These are phyloP conservation scores for Amanita jacksonii DNA, from an alignment of 768 basidiomycete genomes.

Conservation along the genomic window DNA sequence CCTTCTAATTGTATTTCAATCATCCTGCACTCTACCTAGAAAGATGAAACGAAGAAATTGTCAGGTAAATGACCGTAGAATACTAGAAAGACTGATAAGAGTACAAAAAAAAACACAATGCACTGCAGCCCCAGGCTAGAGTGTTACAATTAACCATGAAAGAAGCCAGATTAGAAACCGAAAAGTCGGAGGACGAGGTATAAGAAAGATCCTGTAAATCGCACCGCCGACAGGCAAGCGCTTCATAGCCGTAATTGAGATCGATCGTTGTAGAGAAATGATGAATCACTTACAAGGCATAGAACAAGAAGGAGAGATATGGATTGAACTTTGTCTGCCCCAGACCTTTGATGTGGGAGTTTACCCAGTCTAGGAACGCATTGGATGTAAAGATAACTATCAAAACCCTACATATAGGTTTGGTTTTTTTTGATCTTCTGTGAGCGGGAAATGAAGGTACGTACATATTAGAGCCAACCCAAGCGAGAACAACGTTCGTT, in stretches of 20 bases:
- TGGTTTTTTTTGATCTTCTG: slow-evolving; percentile 4
- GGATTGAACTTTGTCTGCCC: slow-evolving; percentile 68
- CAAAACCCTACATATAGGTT: slow-evolving; percentile 38
- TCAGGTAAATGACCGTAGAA: too few species aligned
- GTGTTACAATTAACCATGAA: too few species aligned
- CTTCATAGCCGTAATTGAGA: slow-evolving; percentile 21
- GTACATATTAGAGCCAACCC: slow-evolving; percentile 84
- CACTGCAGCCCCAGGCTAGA: too few species aligned
- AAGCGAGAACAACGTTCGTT: slow-evolving; percentile 77
- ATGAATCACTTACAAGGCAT: slow-evolving; percentile 29
- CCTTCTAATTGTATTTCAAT: too few species aligned
- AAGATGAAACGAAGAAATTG: too few species aligned
- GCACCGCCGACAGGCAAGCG: slow-evolving; percentile 70
- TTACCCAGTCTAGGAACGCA: slow-evolving; percentile 69
- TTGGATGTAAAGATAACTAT: slow-evolving; percentile 68
- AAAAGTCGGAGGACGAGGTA: slow-evolving; percentile 68
- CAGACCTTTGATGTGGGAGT: slow-evolving; percentile 39
- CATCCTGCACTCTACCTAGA: too few species aligned
- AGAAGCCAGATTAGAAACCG: slow-evolving; percentile 1
- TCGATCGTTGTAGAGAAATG: background rate
- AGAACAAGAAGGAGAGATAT: slow-evolving; percentile 82
- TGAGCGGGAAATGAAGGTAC: too few species aligned
- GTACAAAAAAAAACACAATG: background rate
- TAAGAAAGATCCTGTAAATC: slow-evolving; percentile 69
- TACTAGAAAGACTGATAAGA: background rate